Evolutionary conservation across 2,329 filamentous ascomycete species (phyloP), one percentile per base, ranked within the genome.

Genomic region (Fusarium longipes): DNA sequence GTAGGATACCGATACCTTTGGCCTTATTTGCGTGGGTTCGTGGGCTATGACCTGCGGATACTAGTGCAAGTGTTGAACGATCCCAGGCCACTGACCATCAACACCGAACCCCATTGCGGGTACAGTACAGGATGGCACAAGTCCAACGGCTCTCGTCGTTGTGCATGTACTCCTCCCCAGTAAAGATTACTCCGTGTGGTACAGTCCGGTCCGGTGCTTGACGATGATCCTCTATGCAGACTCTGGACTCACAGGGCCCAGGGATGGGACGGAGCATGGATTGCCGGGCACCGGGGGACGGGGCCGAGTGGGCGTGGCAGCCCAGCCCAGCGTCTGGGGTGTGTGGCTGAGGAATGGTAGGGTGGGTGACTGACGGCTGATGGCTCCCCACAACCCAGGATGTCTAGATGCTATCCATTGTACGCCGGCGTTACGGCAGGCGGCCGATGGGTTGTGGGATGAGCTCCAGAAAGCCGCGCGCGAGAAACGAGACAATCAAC

Each of bases 31-130:
- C 71, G 68, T 67, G 59, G 60, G 36, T 44, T 66, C 59, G 63
- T 44, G 63, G 57, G 56, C 64, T 70, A 73, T 73, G 71, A 72
- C 71, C 70, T 72, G 71, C 71, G 71, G 71, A 73, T 67, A 70
- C 67, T 72, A 73, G 71, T 65, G 67, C 67, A 59, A 61, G 54
- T 57, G 48, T 68, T 50, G 56, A 67, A 66, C 67, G 65, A 72
- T 73, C 69, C 69, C 67, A 70, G 62, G 57, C 63, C 57, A 60
- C 56, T 71, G 53, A 62, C 55, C 61, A 69, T 73, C 62, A 54
- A 72, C 67, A 63, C 69, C 71, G 70, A 29, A 70, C 71, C 48
- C 65, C 60, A 69, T 67, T 60, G 58, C 63, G 70, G 67, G 65
- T 67, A 68, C 63, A 69, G 22, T 36, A 33, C 49, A 38, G 52